Percentiles rank a stretch among this genome's conserved stretches.
phyloP scores from a whole-genome alignment of 176 grass and related monocot genomes.

The Avena eriantha region DNA sequence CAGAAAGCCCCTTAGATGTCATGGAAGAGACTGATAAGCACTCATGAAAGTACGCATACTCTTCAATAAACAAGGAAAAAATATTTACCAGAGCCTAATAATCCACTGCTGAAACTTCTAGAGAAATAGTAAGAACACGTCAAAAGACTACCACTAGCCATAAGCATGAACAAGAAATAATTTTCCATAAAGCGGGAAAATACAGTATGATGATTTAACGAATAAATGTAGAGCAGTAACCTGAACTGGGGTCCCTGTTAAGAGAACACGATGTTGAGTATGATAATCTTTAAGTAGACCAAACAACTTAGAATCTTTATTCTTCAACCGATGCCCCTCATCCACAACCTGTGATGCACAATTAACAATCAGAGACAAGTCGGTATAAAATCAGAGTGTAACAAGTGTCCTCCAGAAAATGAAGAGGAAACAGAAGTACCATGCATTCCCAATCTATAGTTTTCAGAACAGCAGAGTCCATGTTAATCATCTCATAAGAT shows the following conservation, averaged over 20 bases:
- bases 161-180: constrained; percentile 10
- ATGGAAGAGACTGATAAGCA: constrained; percentile 25
- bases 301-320: constrained; percentile 99
- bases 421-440: constrained; percentile 59
- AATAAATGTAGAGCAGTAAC: constrained; percentile 52
- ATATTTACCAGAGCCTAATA: background rate
- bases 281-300: constrained; percentile 89
- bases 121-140: constrained; percentile 11
- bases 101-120: background rate
- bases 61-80: constrained; percentile 19
- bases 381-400: constrained; percentile 15
- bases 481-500: constrained; percentile 99
- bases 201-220: background rate
- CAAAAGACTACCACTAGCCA: background rate
- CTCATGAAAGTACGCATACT: constrained; percentile 20
- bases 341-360: constrained; percentile 79
- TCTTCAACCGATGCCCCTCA: constrained; percentile 98
- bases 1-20: constrained; percentile 18
- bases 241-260: constrained; percentile 99
- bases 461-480: constrained; percentile 89
- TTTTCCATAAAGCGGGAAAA: constrained; percentile 21
- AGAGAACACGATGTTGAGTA: constrained; percentile 96
- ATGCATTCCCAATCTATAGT: constrained; percentile 97
- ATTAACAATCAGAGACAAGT: constrained; percentile 26
- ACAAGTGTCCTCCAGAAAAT: constrained; percentile 31